Evolutionary conservation across 2,329 filamentous ascomycete genomes (phyloP), one percentile per base, ranked within the genome.

Genomic region (Pyrenochaeta sp.): DNA sequence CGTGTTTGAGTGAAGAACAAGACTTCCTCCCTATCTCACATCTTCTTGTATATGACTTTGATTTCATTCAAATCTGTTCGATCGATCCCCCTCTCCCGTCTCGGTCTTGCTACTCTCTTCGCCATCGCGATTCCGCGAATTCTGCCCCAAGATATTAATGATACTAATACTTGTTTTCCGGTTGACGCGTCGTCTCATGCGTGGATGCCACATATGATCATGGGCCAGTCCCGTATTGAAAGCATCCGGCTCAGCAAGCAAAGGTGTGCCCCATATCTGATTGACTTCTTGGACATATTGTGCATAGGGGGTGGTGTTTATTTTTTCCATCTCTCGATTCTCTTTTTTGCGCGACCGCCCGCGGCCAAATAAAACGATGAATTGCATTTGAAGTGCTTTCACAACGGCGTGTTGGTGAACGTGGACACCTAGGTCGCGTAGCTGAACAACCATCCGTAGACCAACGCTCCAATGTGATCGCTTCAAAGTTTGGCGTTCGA

Each of bases 311-410:
- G 45, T 51, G 1, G 19, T 48, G 21, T 69, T 69, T 2, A 20
- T 24, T 4, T 26, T 28, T 40, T 63, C 52, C 58, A 67, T 59
- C 1, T 54, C 47, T 4, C 59, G 51, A n/a, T 69, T 71, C 11
- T 58, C 51, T 14, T 41, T 51, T 14, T 45, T 52, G 4, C 23
- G 36, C 3, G 60, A 63, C 7, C 42, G 48, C 1, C 62, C 56
- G 5, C 46, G 43, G 11, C 66, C 63, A 17, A 69, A 72, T 7
- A 71, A 47, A n/a, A 57, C 55, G 9, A 61, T 29, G 18, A 72
- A 55, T 23, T 65, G 54, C 10, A 44, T 44, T 23, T 66, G 59
- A 10, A 71, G 41, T 2, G 56, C 50, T 15, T 62, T 65, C 29
- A 58, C 38, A 4, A 70, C 63, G 2, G 60, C 63, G 20, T 58